Base-by-base conservation (phyloP, 805 yeast species). In the Candida arabinofermentans region DNA sequence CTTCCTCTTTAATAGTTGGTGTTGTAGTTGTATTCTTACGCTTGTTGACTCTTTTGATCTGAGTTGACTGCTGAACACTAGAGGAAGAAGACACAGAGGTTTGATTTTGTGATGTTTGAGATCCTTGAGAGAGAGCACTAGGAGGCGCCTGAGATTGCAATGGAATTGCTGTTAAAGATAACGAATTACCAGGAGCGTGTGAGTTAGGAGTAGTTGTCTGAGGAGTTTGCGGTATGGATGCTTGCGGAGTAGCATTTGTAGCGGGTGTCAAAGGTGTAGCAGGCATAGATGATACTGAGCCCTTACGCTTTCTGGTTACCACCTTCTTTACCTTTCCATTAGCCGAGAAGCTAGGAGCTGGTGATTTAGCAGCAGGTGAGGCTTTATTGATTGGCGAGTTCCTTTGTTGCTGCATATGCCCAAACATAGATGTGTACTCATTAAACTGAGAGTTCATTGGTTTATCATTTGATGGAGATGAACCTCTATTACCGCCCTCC, bases 211-310 rank as follows among this genome's bases (percentile, higher is more conserved):
- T 51, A 5, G 50, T 35, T 29, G 37, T 47, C 26, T 51, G 55
- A 3, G 54, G 50, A 2, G 56, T 50, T 19, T 58, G 51, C 16
- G 56, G 55, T 10, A 46, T 45, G 32, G 33, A 44, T 8, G 50
- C 37, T 27, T 55, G 57, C 3, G 63, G 62, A 12, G 65, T 58
- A 18, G 50, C 49, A 32, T 57, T 55, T 10, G 53, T 57, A n/a
- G 51, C 58, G 2, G 66, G 64, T 2, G 66, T 62, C 14, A 54
- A 42, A 3, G 67, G 67, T 16, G 67, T 62, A 5, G 59, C 64
- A 4, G 67, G 66, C 8, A 60, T 61, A 2, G 65, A 60, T 14
- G 42, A 36, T 1, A 50, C 39, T 7, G 57, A 54, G 36, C 51
- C 51, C 48, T 57, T 55, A 35, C 63, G 55, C 13, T 54, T 37